A percentile compares a stretch with the other conserved stretches of the same genome.
Conservation (phyloP, 441 rosid genomes). For the Corymbia calophylla region DNA sequence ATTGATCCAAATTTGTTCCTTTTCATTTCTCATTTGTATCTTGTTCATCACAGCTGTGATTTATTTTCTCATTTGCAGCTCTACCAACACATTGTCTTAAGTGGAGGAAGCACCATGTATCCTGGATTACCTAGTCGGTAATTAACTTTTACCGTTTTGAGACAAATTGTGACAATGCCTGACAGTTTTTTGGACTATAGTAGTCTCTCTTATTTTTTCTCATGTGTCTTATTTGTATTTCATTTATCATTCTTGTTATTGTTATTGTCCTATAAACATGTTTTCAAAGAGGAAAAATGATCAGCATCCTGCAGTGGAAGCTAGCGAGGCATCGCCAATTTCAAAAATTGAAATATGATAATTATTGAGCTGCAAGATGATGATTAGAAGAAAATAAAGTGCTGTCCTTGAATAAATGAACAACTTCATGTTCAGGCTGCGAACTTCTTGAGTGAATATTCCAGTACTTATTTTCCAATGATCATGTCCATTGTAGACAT, state of each 20-base stretch:
- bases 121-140: slow-evolving; percentile 99
- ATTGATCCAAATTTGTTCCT: neutral
- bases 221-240: neutral
- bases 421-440: neutral
- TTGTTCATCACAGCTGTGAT: neutral
- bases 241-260: neutral
- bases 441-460: neutral
- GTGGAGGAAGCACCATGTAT: slow-evolving; percentile 99
- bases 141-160: neutral
- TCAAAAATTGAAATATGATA: neutral
- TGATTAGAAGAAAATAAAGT: neutral
- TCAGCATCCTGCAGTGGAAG: neutral
- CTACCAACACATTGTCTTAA: slow-evolving; percentile 93
- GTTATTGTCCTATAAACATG: neutral
- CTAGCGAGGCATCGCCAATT: neutral
- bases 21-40: neutral
- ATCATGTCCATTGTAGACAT: neutral
- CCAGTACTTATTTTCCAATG: neutral
- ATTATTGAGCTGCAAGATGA: neutral
- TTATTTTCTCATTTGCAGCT: slow-evolving; percentile 42
- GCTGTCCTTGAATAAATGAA: neutral
- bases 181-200: neutral
- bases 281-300: neutral
- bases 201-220: neutral
- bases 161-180: neutral